phyloP scores from a whole-genome alignment of 768 basidiomycete species.

The Mycena filopes region DNA sequence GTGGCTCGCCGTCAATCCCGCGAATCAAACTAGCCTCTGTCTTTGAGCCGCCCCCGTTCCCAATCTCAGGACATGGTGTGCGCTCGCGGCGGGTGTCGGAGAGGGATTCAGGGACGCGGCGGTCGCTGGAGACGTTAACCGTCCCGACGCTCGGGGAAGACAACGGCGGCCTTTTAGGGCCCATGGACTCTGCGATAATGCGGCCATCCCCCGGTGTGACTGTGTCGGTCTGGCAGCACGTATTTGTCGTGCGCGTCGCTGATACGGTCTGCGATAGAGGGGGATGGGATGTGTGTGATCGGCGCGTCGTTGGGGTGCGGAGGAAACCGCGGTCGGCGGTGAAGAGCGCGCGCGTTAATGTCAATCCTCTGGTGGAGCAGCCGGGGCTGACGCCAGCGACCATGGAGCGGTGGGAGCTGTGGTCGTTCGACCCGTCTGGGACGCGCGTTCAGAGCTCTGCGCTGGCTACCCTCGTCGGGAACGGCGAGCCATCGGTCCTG shows the following conservation, averaged over 20 bases:
- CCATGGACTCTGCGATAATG: slow-evolving; percentile 39
- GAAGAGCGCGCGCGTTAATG: slow-evolving; percentile 39
- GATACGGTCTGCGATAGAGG: slow-evolving; percentile 80
- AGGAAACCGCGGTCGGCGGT: slow-evolving; percentile 62
- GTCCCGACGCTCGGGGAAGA: slow-evolving; percentile 60
- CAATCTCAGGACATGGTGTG: slow-evolving; percentile 83
- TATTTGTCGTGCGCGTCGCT: slow-evolving; percentile 62
- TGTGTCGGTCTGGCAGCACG: slow-evolving; percentile 66
- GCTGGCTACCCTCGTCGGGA: slow-evolving; percentile 56
- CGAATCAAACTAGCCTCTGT: slow-evolving; percentile 61
- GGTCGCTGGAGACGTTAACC: slow-evolving; percentile 57
- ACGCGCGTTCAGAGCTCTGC: slow-evolving; percentile 60
- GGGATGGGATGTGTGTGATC: slow-evolving; percentile 73
- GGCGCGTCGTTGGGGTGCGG: slow-evolving; percentile 75
- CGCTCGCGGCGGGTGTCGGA: slow-evolving; percentile 80
- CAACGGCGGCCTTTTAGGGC: slow-evolving; percentile 46
- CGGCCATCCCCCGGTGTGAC: slow-evolving; percentile 48
- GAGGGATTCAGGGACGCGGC: slow-evolving; percentile 62
- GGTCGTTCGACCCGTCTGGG: slow-evolving; percentile 74
- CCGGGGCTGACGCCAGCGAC: slow-evolving; percentile 69
- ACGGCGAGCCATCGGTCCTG: slow-evolving; percentile 33
- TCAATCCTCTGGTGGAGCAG: slow-evolving; percentile 11
- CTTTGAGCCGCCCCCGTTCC: slow-evolving; percentile 69
- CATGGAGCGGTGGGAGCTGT: slow-evolving; percentile 86
- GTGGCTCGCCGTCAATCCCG: slow-evolving; percentile 58